Percentiles rank a stretch among this genome's conserved stretches.
These are phyloP conservation scores for Nelumbo lutea DNA, from an alignment of 164 flowering plant genomes.

Conservation along the genomic window DNA sequence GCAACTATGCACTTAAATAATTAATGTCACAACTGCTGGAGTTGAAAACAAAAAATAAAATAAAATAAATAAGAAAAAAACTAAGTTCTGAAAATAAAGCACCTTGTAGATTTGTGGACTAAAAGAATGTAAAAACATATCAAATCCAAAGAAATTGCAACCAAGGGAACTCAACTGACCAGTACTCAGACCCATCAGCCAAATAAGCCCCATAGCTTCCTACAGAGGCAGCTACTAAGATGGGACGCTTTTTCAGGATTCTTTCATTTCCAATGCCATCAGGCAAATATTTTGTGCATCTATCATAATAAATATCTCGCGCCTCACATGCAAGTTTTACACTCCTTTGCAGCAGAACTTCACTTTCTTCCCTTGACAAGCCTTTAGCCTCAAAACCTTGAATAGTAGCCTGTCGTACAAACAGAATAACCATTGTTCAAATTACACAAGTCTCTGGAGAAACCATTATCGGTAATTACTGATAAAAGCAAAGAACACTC, in stretches of 20 bases:
- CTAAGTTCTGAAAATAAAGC: too few species aligned
- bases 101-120: not conserved
- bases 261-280: slow-evolving; percentile 21
- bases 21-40: too few species aligned
- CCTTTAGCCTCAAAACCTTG: slow-evolving; percentile 60
- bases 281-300: slow-evolving; percentile 9
- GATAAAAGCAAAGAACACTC: not conserved
- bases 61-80: too few species aligned
- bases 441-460: not conserved
- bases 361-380: slow-evolving; percentile 43
- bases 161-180: slow-evolving; percentile 21
- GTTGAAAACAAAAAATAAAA: too few species aligned
- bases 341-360: slow-evolving; percentile 45
- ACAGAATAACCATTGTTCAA: not conserved
- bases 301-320: slow-evolving; percentile 36
- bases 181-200: slow-evolving; percentile 70
- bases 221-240: slow-evolving; percentile 58
- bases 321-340: slow-evolving; percentile 57
- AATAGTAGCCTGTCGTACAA: slow-evolving; percentile 43
- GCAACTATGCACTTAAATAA: too few species aligned
- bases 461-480: not conserved
- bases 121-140: not conserved
- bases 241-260: slow-evolving; percentile 27
- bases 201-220: slow-evolving; percentile 69
- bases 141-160: not conserved